Evolutionary conservation across 257 asterid genomes (phyloP).

Genomic region (Capsicum rhomboideum): DNA sequence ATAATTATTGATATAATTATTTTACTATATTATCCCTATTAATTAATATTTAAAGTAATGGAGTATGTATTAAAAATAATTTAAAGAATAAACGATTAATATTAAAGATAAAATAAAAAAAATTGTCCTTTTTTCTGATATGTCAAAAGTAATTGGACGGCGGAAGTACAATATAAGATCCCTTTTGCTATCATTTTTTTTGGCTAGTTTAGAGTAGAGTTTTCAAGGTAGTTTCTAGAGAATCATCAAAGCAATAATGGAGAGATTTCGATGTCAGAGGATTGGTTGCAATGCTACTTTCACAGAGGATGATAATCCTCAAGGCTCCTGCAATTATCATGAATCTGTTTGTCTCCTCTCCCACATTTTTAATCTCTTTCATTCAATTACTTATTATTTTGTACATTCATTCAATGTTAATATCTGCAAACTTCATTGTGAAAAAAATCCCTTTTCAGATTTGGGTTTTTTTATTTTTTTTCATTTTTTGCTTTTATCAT

Average conservation of each 20-base stretch:
- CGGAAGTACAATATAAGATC: too few species aligned
- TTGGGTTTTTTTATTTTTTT: too few species aligned
- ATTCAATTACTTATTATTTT: not conserved
- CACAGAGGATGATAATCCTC: slow-evolving; percentile 60
- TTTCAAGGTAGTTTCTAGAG: not conserved
- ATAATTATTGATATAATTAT: too few species aligned
- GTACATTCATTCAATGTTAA: not conserved
- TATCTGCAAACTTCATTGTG: not conserved
- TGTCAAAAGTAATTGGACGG: too few species aligned
- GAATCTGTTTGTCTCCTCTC: slow-evolving; percentile 38
- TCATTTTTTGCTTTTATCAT: not conserved
- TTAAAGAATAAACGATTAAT: too few species aligned
- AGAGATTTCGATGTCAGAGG: slow-evolving; percentile 79
- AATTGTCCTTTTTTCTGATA: too few species aligned
- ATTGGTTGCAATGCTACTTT: slow-evolving; percentile 73
- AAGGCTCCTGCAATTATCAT: slow-evolving; percentile 63
- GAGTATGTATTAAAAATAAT: too few species aligned
- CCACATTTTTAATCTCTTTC: not conserved
- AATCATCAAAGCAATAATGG: slow-evolving; percentile 27
- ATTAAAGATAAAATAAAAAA: too few species aligned
- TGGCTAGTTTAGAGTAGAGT: not conserved
- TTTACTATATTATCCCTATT: too few species aligned
- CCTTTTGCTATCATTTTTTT: not conserved
- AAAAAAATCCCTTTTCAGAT: not conserved
- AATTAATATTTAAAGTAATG: too few species aligned